A percentile compares a stretch with the other conserved stretches of the same genome.
phyloP scores from a whole-genome alignment of 208 protist genomes.

The Angomonas deanei region DNA sequence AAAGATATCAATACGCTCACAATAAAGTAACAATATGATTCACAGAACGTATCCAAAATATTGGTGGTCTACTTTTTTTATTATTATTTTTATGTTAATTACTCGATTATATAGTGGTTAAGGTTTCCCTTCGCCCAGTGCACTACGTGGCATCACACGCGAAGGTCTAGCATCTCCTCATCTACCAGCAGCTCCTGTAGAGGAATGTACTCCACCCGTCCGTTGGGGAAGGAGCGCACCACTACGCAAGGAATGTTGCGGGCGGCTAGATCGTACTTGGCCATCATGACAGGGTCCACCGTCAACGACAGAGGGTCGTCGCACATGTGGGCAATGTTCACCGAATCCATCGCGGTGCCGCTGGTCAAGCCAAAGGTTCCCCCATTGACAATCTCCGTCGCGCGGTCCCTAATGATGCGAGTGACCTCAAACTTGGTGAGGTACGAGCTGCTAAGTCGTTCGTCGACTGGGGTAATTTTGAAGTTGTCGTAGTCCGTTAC shows the following conservation, averaged over 20 bases:
- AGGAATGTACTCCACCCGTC: constrained; percentile 71
- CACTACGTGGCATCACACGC: constrained; percentile 4
- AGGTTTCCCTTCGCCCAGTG: too few species aligned
- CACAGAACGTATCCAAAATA: too few species aligned
- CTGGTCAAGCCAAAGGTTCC: constrained; percentile 29
- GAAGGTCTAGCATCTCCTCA: constrained; percentile 48
- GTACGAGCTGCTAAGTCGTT: constrained; percentile 62
- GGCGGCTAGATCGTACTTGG: constrained; percentile 79
- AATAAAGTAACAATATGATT: too few species aligned
- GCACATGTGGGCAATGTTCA: constrained; percentile 3
- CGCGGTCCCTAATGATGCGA: constrained; percentile 74
- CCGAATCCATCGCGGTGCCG: background rate
- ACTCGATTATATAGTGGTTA: background rate
- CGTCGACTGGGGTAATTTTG: constrained; percentile 51
- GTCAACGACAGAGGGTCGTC: constrained; percentile 50
- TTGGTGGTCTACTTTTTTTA: too few species aligned
- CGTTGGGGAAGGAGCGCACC: constrained; percentile 77
- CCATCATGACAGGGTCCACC: constrained; percentile 83
- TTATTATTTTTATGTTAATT: background rate
- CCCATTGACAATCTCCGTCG: constrained; percentile 72
- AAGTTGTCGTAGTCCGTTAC: background rate
- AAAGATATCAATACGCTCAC: background rate
- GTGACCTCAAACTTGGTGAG: constrained; percentile 85
- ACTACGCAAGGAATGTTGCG: constrained; percentile 75
- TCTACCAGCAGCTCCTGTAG: constrained; percentile 76